Evolutionary conservation across 371 early-diverging fungal genomes (phyloP).

Genomic region (Mucor ambiguus): DNA sequence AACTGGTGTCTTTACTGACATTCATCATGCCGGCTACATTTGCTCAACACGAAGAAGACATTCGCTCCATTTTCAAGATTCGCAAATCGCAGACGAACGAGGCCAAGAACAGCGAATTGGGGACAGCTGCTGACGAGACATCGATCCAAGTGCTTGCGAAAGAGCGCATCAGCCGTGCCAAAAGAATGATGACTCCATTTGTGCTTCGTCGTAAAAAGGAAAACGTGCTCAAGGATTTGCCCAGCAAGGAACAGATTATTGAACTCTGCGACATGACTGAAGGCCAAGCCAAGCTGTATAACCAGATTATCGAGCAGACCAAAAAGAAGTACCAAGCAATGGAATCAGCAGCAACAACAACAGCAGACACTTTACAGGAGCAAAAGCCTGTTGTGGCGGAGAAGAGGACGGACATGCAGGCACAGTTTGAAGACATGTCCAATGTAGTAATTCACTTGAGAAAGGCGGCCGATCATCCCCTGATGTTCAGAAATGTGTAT

Average conservation of each 20-base stretch:
- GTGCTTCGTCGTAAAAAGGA: constrained; percentile 75
- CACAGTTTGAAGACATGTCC: constrained; percentile 41
- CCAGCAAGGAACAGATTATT: constrained; percentile 56
- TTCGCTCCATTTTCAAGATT: constrained; percentile 58
- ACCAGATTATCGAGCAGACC: constrained; percentile 41
- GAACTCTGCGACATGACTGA: constrained; percentile 51
- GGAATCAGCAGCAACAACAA: not conserved
- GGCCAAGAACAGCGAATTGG: constrained; percentile 22
- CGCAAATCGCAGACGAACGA: constrained; percentile 28
- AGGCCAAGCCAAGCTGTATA: constrained; percentile 47
- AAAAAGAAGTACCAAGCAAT: constrained; percentile 22
- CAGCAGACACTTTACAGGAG: too few relatives aligned
- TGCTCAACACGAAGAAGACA: constrained; percentile 57
- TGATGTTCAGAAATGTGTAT: constrained; percentile 75
- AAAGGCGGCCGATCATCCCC: constrained; percentile 86
- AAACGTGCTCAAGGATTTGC: constrained; percentile 72
- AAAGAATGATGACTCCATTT: constrained; percentile 81
- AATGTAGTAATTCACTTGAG: constrained; percentile 83
- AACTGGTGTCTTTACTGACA: constrained; percentile 80
- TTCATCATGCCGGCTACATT: constrained; percentile 94
- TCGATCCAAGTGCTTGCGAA: constrained; percentile 53
- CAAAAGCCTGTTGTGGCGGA: not conserved
- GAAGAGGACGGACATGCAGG: constrained; percentile 16
- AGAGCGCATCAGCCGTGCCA: constrained; percentile 68
- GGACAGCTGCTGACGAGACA: constrained; percentile 3